These are phyloP conservation scores for Bimuria novae-zelandiae DNA, from an alignment of 2,329 filamentous ascomycete species.

Conservation along the genomic window DNA sequence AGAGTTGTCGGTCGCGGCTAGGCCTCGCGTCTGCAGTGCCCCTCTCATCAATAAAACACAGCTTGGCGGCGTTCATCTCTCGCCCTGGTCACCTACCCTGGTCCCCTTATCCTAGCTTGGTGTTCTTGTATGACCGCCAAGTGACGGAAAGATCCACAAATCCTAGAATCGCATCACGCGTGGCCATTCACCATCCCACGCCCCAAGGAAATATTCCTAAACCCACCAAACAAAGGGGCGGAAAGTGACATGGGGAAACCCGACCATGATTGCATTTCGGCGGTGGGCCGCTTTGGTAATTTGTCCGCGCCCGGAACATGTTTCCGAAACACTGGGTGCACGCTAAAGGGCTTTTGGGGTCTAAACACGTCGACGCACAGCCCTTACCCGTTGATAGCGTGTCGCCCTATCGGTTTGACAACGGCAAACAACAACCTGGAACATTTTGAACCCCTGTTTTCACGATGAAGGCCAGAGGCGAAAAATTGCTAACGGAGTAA, in stretches of 20 bases:
- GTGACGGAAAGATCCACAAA: neutral
- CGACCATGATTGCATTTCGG: no score
- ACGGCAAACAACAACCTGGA: neutral
- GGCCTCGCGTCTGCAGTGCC: neutral
- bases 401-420: no score
- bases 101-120: neutral
- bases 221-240: constrained; percentile 1
- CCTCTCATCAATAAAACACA: neutral
- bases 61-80: neutral
- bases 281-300: no score
- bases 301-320: no score
- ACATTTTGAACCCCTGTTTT: neutral
- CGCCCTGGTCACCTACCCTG: no score
- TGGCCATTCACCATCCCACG: no score
- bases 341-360: no score
- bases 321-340: no score
- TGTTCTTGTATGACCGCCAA: neutral
- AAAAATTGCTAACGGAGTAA: constrained; percentile 3
- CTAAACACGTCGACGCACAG: neutral
- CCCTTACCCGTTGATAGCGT: neutral
- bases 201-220: neutral
- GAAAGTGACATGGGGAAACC: neutral
- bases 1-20: neutral
- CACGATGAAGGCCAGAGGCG: constrained; percentile 6
- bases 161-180: neutral